Percentiles rank a stretch among this genome's conserved stretches.
Conservation (phyloP, 495 filamentous ascomycete species). For the Xylaria nigripes region DNA sequence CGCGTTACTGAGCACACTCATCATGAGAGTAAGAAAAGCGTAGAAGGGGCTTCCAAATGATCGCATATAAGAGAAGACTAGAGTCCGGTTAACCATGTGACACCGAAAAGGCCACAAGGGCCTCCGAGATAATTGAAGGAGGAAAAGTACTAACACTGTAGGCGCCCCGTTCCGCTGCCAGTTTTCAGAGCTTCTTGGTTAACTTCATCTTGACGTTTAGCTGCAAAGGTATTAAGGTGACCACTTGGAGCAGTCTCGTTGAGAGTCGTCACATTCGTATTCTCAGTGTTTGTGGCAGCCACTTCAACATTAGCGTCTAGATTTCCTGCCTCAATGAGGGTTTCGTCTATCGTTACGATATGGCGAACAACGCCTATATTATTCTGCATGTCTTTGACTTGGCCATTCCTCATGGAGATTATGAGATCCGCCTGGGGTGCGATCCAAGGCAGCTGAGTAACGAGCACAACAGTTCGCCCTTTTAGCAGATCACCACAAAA, state of each 20-base stretch:
- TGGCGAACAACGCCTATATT: constrained; percentile 30
- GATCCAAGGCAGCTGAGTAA: constrained; percentile 38
- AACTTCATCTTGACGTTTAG: constrained; percentile 24
- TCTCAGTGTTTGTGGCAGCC: constrained; percentile 8
- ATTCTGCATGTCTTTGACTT: constrained; percentile 24
- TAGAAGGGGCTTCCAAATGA: constrained; percentile 30
- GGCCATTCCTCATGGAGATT: constrained; percentile 36
- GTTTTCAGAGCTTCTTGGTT: constrained; percentile 27
- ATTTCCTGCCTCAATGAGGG: constrained; percentile 14
- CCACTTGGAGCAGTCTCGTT: constrained; percentile 15
- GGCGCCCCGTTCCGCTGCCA: constrained; percentile 22
- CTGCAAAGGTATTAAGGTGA: constrained; percentile 13
- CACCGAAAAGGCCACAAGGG: not conserved
- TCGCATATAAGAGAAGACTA: constrained; percentile 32
- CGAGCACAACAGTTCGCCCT: constrained; percentile 30
- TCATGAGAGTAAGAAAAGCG: constrained; percentile 22
- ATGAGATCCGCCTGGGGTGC: constrained; percentile 39
- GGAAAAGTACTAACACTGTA: constrained; percentile 23
- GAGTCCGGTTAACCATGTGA: not conserved
- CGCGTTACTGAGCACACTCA: constrained; percentile 22
- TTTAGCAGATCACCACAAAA: constrained; percentile 44
- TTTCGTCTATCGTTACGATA: constrained; percentile 20
- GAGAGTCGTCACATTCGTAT: constrained; percentile 6
- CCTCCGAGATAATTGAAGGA: not conserved
- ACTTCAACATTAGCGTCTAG: constrained; percentile 18